Percentiles rank a stretch among this genome's conserved stretches.
Conservation (phyloP, 2,329 filamentous ascomycete species). For the Bipolaris bicolor region DNA sequence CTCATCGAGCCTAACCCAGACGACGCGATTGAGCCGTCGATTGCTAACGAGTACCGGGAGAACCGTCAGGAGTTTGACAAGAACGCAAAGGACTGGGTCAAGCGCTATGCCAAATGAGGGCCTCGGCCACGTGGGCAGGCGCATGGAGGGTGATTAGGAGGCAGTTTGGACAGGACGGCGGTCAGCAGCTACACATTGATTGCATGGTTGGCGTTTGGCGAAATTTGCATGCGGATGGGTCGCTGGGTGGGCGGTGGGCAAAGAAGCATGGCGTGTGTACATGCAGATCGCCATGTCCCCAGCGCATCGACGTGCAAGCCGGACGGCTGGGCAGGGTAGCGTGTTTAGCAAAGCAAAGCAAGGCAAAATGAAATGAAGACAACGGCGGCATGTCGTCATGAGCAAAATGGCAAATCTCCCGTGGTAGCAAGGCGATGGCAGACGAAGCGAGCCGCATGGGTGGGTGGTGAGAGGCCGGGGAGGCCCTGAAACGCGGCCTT, state of each 20-base stretch:
- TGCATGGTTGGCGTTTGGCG: slow-evolving; percentile 45
- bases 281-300: slow-evolving; percentile 15
- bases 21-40: slow-evolving; percentile 84
- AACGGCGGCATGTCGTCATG: slow-evolving; percentile 27
- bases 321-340: slow-evolving; percentile 17
- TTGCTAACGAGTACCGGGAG: slow-evolving; percentile 81
- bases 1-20: slow-evolving; percentile 84
- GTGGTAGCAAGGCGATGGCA: slow-evolving; percentile 10
- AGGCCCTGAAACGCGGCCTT: slow-evolving; percentile 4
- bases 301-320: slow-evolving; percentile 6
- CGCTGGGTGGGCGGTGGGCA: slow-evolving; percentile 12
- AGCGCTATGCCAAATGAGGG: slow-evolving; percentile 67
- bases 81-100: slow-evolving; percentile 75
- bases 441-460: slow-evolving; percentile 13
- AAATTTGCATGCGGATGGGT: slow-evolving; percentile 30
- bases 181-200: slow-evolving; percentile 19
- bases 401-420: slow-evolving; percentile 23
- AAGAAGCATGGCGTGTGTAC: slow-evolving; percentile 18
- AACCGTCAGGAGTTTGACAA: slow-evolving; percentile 74
- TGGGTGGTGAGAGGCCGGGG: slow-evolving; percentile 13
- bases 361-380: slow-evolving; percentile 18
- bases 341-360: slow-evolving; percentile 4
- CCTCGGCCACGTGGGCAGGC: slow-evolving; percentile 2
- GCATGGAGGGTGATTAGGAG: slow-evolving; percentile 4
- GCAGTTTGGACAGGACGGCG: slow-evolving; percentile 5